Percentiles rank a stretch among this genome's conserved stretches.
Evolutionary conservation across 768 basidiomycete species (phyloP).

Genomic region (Dioszegia hungarica): DNA sequence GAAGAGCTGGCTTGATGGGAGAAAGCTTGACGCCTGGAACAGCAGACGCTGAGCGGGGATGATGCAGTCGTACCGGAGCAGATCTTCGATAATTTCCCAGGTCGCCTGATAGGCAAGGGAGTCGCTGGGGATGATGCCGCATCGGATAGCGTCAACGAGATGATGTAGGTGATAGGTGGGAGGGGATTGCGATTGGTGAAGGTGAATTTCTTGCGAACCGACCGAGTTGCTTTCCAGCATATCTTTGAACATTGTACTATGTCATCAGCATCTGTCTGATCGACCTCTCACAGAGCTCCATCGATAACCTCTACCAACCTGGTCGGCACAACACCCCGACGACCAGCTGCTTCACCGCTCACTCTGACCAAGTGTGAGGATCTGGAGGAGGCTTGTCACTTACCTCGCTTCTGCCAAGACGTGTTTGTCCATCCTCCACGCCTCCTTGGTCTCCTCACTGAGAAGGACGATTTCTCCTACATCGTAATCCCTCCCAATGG

Average conservation of each 20-base stretch:
- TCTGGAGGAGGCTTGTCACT: too few relatives aligned
- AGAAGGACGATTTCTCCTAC: neutral
- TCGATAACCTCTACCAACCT: too few relatives aligned
- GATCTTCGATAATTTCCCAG: too few relatives aligned
- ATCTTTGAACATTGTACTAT: neutral
- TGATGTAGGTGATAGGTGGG: too few relatives aligned
- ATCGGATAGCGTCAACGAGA: too few relatives aligned
- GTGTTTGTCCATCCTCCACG: neutral
- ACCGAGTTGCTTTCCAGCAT: neutral
- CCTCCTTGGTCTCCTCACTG: neutral
- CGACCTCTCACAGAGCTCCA: too few relatives aligned
- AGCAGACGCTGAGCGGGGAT: neutral
- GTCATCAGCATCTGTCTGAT: neutral
- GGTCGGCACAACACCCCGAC: too few relatives aligned
- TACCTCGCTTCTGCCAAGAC: slow-evolving; percentile 1
- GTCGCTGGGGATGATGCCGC: too few relatives aligned
- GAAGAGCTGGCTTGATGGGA: neutral
- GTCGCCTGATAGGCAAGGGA: too few relatives aligned
- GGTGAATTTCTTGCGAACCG: neutral
- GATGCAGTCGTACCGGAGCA: neutral
- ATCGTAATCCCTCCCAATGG: neutral
- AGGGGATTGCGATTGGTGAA: too few relatives aligned
- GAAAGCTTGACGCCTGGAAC: neutral
- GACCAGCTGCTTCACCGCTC: too few relatives aligned
- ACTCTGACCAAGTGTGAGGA: too few relatives aligned